These are phyloP conservation scores for Exophiala viscosa DNA, from an alignment of 2,329 filamentous ascomycete genomes.

Conservation along the genomic window DNA sequence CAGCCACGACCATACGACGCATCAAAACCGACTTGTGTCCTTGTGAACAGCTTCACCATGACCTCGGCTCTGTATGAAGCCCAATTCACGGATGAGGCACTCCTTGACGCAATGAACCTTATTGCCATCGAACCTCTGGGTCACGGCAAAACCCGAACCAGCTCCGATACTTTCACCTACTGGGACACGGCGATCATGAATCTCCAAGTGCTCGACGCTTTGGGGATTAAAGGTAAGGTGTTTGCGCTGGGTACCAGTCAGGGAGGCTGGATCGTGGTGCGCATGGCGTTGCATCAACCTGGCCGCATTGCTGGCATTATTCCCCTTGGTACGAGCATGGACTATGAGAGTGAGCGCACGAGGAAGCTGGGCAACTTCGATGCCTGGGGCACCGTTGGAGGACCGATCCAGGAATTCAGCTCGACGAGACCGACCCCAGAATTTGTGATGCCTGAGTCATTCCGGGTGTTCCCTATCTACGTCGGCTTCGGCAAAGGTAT, in stretches of 20 bases:
- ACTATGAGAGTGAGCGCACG: conserved; percentile 46
- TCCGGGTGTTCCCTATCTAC: conserved; percentile 45
- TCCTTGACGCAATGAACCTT: conserved; percentile 44
- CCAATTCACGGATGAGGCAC: conserved; percentile 36
- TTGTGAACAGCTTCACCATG: conserved; percentile 52
- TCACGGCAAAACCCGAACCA: conserved; percentile 46
- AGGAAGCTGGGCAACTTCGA: conserved; percentile 50
- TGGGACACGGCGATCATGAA: conserved; percentile 54
- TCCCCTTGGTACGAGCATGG: conserved; percentile 52
- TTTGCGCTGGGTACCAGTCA: conserved; percentile 50
- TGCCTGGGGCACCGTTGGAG: conserved; percentile 27
- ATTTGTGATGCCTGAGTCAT: conserved; percentile 43
- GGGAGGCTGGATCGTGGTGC: conserved; percentile 51
- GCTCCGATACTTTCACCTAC: conserved; percentile 49
- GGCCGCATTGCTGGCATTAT: conserved; percentile 51
- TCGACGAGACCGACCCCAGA: conserved; percentile 37
- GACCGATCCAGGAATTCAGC: conserved; percentile 41
- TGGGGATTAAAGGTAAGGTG: conserved; percentile 26
- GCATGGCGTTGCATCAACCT: conserved; percentile 52
- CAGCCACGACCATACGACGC: conserved; percentile 45
- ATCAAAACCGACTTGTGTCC: conserved; percentile 49
- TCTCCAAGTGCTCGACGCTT: conserved; percentile 28
- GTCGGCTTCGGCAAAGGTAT: conserved; percentile 46
- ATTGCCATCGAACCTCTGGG: conserved; percentile 53
- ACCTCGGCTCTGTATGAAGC: conserved; percentile 42